Evolutionary conservation across 1,284 basidiomycete genomes (phyloP).

Genomic region (Trichosporon asahii): DNA sequence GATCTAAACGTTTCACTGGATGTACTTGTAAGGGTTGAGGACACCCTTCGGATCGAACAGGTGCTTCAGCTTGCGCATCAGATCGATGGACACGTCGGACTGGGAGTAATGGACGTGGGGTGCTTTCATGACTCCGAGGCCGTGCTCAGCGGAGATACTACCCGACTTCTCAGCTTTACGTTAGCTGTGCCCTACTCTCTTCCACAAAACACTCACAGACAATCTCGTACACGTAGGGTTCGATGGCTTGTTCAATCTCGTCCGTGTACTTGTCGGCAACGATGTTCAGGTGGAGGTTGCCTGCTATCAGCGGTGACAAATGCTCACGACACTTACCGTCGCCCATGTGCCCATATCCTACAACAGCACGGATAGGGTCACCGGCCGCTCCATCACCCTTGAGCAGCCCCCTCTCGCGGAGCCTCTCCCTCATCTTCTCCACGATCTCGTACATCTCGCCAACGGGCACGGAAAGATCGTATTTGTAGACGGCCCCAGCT

Average conservation of each 20-base stretch:
- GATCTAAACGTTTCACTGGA: background rate
- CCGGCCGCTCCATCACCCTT: constrained; percentile 58
- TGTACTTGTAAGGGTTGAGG: constrained; percentile 61
- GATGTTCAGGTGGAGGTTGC: constrained; percentile 92
- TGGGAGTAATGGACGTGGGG: constrained; percentile 89
- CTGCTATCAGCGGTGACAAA: constrained; percentile 51
- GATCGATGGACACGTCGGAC: constrained; percentile 68
- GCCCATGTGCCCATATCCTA: constrained; percentile 95
- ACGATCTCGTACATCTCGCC: constrained; percentile 86
- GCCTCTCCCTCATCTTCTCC: constrained; percentile 70
- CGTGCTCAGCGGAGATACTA: constrained; percentile 95
- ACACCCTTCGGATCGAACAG: constrained; percentile 87
- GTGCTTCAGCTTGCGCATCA: constrained; percentile 89
- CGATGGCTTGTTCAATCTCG: constrained; percentile 80
- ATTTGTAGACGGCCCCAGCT: constrained; percentile 95
- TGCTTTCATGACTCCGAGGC: constrained; percentile 89
- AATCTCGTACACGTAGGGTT: constrained; percentile 94
- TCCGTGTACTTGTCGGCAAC: constrained; percentile 78
- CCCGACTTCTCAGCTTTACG: constrained; percentile 59
- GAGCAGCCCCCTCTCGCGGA: constrained; percentile 70
- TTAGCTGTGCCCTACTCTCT: background rate
- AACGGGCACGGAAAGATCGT: constrained; percentile 90
- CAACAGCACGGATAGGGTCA: constrained; percentile 68
- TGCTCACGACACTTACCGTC: constrained; percentile 63
- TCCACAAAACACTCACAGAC: constrained; percentile 54